phyloP scores from a whole-genome alignment of 1,284 basidiomycete species.

The Ceratobasidium papillatum region DNA sequence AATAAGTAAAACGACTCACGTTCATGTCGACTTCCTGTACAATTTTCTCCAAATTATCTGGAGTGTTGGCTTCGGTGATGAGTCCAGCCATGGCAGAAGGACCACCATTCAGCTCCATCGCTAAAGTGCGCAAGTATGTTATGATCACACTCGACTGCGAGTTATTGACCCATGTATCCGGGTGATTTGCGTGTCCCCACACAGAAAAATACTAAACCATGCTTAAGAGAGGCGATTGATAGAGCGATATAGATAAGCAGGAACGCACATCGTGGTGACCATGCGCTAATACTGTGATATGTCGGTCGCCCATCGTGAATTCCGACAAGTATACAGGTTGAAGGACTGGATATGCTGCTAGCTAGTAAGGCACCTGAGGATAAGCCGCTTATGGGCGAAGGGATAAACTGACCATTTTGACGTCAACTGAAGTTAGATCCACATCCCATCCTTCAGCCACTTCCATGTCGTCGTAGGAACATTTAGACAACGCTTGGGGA shows the following conservation, averaged over 20 bases:
- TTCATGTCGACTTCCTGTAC: slow-evolving; percentile 11
- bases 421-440: slow-evolving; percentile 12
- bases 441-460: slow-evolving; percentile 12
- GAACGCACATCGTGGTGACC: slow-evolving; percentile 26
- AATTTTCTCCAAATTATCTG: slow-evolving; percentile 25
- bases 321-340: slow-evolving; percentile 56
- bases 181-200: slow-evolving; percentile 20
- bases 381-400: slow-evolving; percentile 1
- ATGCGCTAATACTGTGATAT: slow-evolving; percentile 25
- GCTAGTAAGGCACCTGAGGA: slow-evolving; percentile 12
- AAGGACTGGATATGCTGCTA: slow-evolving; percentile 57
- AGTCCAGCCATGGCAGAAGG: slow-evolving; percentile 2
- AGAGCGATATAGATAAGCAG: not conserved
- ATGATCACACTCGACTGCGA: not conserved
- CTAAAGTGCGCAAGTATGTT: slow-evolving; percentile 5
- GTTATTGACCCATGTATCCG: slow-evolving; percentile 13
- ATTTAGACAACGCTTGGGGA: slow-evolving; percentile 47
- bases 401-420: slow-evolving; percentile 50
- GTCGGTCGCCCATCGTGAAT: slow-evolving; percentile 45
- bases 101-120: not conserved
- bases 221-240: not conserved
- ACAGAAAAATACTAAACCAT: slow-evolving; percentile 18
- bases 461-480: slow-evolving; percentile 48
- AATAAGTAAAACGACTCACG: not conserved
- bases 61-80: not conserved